Evolutionary conservation across 345 rosid genomes (phyloP).

Genomic region (Arabis alpina): DNA sequence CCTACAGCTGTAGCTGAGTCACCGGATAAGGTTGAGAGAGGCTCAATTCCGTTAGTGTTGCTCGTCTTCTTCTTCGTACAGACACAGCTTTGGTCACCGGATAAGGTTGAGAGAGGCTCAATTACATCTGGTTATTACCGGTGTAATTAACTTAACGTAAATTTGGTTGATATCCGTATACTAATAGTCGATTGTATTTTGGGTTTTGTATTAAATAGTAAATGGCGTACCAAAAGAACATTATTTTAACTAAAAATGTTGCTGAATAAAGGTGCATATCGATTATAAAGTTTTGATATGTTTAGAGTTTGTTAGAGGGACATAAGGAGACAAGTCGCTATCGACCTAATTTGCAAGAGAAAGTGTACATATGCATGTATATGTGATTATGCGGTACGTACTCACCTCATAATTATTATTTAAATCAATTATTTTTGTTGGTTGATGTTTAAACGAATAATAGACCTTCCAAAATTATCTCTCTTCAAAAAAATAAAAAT

Average conservation of each 20-base stretch:
- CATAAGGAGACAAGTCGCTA: slow-evolving; percentile 43
- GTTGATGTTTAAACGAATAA: slow-evolving; percentile 9
- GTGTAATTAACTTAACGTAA: slow-evolving; percentile 8
- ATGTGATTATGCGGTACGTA: slow-evolving; percentile 21
- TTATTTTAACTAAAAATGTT: slow-evolving; percentile 32
- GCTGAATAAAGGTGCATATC: slow-evolving; percentile 31
- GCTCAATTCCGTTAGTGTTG: no score
- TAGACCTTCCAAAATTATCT: background rate
- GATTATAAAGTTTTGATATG: slow-evolving; percentile 30
- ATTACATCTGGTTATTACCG: background rate
- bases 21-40: no score
- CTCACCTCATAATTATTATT: slow-evolving; percentile 14
- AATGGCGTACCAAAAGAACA: background rate
- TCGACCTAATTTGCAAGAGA: slow-evolving; percentile 26
- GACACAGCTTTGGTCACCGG: no score
- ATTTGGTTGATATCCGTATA: slow-evolving; percentile 1
- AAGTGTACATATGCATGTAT: slow-evolving; percentile 42
- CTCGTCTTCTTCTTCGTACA: no score
- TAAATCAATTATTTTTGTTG: slow-evolving; percentile 23
- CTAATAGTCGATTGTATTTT: slow-evolving; percentile 1
- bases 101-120: no score
- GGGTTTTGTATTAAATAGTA: background rate
- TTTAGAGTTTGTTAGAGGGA: slow-evolving; percentile 42
- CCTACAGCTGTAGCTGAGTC: no score
- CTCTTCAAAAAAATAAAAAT: no score